Evolutionary conservation across 2,329 filamentous ascomycete genomes (phyloP), one percentile per base, ranked within the genome.

Genomic region (Aphanoascus verrucosus): DNA sequence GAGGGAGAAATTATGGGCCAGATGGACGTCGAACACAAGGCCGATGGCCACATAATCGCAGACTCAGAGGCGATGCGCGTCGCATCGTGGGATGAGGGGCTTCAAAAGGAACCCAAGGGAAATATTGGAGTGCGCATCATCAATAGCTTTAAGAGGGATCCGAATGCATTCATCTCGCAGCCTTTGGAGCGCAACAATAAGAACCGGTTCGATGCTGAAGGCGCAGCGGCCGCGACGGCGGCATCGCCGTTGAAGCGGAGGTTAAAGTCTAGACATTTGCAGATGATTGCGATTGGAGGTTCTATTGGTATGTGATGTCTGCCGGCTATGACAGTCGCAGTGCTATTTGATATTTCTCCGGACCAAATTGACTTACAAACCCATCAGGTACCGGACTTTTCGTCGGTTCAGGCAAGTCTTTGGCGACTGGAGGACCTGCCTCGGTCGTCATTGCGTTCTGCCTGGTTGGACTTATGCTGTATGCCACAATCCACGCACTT

Each of bases 401-500:
- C 66, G 87, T 96, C 38, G 85, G 87, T 19, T 91, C 87, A 0
- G 88, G 86, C 50, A 76, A 74, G 56, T 82, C 87, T 9, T 74
- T 94, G 55, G 75, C 80, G 46, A 74, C 75, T 14, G 88, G 88
- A 60, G 88, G 88, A 2, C 88, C 88, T 3, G 88, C 85, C 1
- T 85, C 86, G 0, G 67, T 94, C 19, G 69, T 94, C 20, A 78
- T 94, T 45, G 85, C 85, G n/a, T 94, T 88, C 64, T 69, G 73
- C 55, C 78, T 94, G 56, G 84, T 94, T 57, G 89, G 89, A 38
- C 71, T 81, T 63, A 94, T 96, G 88, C 71, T 96, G 59, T 96
- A 88, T 70, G 93, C 86, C 67, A 95, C 89, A 1, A 86, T 94
- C 32, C 90, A 96, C 64, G 88, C 89, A 0, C 76, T 97, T 23